Conservation (phyloP, 2,329 filamentous ascomycete genomes). For the Apiospora rasikravindrae region DNA sequence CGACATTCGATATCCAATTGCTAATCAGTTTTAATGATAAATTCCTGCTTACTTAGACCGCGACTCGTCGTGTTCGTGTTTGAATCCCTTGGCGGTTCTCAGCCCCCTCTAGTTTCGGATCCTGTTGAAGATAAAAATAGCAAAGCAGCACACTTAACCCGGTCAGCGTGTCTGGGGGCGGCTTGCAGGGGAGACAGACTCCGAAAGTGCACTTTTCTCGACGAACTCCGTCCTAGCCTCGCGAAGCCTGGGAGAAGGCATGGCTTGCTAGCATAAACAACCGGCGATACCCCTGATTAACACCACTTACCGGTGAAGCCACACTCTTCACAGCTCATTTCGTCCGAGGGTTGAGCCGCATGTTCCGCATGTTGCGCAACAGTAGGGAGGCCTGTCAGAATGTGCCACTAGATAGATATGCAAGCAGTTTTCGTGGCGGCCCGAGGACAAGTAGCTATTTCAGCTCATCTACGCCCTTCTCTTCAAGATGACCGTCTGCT, state of each 20-base stretch:
- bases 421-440: background rate
- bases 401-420: background rate
- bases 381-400: background rate
- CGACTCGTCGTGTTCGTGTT: background rate
- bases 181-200: background rate
- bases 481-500: background rate
- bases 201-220: background rate
- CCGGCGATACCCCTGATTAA: background rate
- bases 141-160: background rate
- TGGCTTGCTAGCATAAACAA: background rate
- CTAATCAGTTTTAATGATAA: conserved; percentile 6
- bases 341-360: background rate
- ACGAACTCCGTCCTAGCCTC: background rate
- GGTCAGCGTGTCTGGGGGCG: background rate
- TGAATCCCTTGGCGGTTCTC: background rate
- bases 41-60: conserved; percentile 10
- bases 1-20: conserved; percentile 8
- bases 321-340: background rate
- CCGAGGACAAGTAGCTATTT: background rate
- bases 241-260: background rate
- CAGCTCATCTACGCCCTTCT: background rate
- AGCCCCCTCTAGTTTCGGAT: background rate
- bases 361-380: background rate
- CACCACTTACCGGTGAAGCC: background rate
- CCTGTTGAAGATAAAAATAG: background rate